Evolutionary conservation across 192 early-diverging fungal genomes (phyloP).

Genomic region (Backusella sp.): DNA sequence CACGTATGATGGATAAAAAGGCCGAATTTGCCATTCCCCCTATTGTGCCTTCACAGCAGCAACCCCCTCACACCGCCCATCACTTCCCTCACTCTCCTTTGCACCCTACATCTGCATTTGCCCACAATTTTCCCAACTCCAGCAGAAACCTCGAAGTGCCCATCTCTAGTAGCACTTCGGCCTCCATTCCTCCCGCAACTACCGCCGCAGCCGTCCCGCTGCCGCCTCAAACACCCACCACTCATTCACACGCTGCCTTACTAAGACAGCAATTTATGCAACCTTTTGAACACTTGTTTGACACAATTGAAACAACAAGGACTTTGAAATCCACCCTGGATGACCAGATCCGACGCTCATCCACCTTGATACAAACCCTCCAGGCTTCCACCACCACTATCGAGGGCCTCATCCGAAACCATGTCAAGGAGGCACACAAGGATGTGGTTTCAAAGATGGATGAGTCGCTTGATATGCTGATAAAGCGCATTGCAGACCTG

Average conservation of each 20-base stretch:
- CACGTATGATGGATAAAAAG: slow-evolving; percentile 19
- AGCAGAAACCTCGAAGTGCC: not conserved
- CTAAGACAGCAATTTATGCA: slow-evolving; percentile 53
- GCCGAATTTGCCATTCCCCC: slow-evolving; percentile 28
- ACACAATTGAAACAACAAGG: slow-evolving; percentile 56
- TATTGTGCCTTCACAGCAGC: slow-evolving; percentile 35
- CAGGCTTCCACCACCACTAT: slow-evolving; percentile 70
- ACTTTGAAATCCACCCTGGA: slow-evolving; percentile 65
- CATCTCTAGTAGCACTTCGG: not conserved
- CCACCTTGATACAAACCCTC: slow-evolving; percentile 69
- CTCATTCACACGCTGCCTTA: slow-evolving; percentile 36
- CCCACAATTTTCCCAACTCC: not conserved
- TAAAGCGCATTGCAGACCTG: slow-evolving; percentile 14
- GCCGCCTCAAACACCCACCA: slow-evolving; percentile 55
- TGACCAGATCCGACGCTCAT: slow-evolving; percentile 73
- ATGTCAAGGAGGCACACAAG: slow-evolving; percentile 74
- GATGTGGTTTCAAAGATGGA: slow-evolving; percentile 50
- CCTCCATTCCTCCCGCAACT: slow-evolving; percentile 10
- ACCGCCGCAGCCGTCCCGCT: slow-evolving; percentile 23
- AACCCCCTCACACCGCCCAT: not conserved
- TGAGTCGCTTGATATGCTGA: slow-evolving; percentile 35
- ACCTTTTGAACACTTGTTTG: slow-evolving; percentile 51
- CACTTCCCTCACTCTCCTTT: slow-evolving; percentile 15
- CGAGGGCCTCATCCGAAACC: slow-evolving; percentile 68
- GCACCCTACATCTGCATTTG: not conserved